These are phyloP conservation scores for Chytriomyces hyalinus DNA, from an alignment of 192 early-diverging fungal genomes.

Conservation along the genomic window DNA sequence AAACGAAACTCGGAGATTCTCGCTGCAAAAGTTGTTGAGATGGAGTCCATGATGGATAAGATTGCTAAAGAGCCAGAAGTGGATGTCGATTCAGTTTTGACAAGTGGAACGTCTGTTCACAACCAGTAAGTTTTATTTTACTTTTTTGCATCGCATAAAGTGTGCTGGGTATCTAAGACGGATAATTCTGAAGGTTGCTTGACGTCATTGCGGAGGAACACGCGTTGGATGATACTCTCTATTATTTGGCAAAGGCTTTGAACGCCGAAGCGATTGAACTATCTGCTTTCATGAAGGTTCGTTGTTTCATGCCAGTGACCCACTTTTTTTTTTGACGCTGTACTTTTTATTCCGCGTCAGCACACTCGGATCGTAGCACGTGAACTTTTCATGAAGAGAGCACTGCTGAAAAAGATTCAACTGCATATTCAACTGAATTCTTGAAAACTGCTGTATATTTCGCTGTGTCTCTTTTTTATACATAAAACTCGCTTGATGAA, in stretches of 20 bases:
- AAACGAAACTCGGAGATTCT: slow-evolving; percentile 73
- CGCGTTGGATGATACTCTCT: slow-evolving; percentile 87
- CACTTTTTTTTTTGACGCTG: neutral
- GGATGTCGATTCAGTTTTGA: slow-evolving; percentile 66
- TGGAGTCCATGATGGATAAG: slow-evolving; percentile 57
- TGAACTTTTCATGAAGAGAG: slow-evolving; percentile 90
- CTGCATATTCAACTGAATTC: slow-evolving; percentile 34
- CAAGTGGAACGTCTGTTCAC: slow-evolving; percentile 67
- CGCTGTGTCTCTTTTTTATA: no score
- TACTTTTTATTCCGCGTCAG: slow-evolving; percentile 42
- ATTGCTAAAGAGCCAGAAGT: slow-evolving; percentile 63
- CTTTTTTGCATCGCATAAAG: neutral
- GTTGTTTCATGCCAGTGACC: neutral
- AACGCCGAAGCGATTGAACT: slow-evolving; percentile 76
- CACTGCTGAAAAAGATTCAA: slow-evolving; percentile 52
- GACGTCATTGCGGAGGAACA: slow-evolving; percentile 88
- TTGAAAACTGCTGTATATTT: neutral
- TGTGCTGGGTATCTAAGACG: no score
- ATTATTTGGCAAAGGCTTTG: slow-evolving; percentile 79
- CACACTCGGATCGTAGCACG: slow-evolving; percentile 78
- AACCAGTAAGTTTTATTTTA: slow-evolving; percentile 60
- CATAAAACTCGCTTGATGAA: no score
- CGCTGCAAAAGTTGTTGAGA: slow-evolving; percentile 64
- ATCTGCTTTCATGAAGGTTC: slow-evolving; percentile 79
- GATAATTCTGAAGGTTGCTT: slow-evolving; percentile 64